A percentile compares a stretch with the other conserved stretches of the same genome.
Conservation (phyloP, 2,329 filamentous ascomycete species). For the Aureobasidium sp. region DNA sequence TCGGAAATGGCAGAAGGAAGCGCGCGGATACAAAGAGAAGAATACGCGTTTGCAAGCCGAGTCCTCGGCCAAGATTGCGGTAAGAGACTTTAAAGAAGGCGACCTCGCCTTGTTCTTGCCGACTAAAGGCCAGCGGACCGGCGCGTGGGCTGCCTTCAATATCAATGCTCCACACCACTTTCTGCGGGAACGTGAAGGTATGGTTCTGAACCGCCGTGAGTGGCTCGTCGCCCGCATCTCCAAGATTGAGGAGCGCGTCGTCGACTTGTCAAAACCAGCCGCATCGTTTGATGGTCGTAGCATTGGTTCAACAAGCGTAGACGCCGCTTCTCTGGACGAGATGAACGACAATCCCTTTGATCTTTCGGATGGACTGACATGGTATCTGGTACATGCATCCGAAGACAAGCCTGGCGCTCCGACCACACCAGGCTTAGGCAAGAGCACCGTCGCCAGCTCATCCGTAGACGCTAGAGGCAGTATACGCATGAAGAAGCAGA, state of each 20-base stretch:
- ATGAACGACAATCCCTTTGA: slow-evolving; percentile 92
- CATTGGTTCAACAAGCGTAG: slow-evolving; percentile 13
- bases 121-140: slow-evolving; percentile 86
- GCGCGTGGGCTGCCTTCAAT: slow-evolving; percentile 98
- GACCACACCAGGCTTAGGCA: slow-evolving; percentile 83
- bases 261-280: slow-evolving; percentile 69
- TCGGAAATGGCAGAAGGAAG: slow-evolving; percentile 87
- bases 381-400: slow-evolving; percentile 89
- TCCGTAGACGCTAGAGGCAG: slow-evolving; percentile 79
- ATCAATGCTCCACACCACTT: slow-evolving; percentile 97
- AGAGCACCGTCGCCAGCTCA: slow-evolving; percentile 83
- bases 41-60: slow-evolving; percentile 75
- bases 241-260: slow-evolving; percentile 84
- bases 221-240: slow-evolving; percentile 95
- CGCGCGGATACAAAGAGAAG: slow-evolving; percentile 75
- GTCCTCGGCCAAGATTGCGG: slow-evolving; percentile 91
- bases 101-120: slow-evolving; percentile 91
- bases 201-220: slow-evolving; percentile 76
- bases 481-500: slow-evolving; percentile 38
- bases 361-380: slow-evolving; percentile 85
- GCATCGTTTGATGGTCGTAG: slow-evolving; percentile 28
- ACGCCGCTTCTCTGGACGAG: slow-evolving; percentile 15
- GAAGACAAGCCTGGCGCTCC: slow-evolving; percentile 83
- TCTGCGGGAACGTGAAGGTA: slow-evolving; percentile 82
- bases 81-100: slow-evolving; percentile 91